Conservation (phyloP, 768 basidiomycete genomes). For the Rhizopogon vinicolor region DNA sequence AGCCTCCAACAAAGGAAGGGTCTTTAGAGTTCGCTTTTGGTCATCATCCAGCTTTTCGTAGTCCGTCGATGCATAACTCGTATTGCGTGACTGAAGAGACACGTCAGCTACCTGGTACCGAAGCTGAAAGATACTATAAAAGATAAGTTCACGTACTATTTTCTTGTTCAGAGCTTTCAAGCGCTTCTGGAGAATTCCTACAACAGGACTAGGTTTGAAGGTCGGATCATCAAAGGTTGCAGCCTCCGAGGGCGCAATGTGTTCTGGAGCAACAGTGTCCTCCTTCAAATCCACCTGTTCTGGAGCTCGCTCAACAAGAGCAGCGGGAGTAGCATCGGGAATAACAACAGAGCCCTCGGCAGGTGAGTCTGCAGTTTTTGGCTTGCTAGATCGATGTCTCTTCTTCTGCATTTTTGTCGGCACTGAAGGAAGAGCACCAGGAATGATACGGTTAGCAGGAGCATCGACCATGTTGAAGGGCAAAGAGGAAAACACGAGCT, state of each 20-base stretch:
- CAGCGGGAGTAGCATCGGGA: constrained; percentile 42
- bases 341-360: constrained; percentile 33
- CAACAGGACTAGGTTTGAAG: constrained; percentile 61
- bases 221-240: constrained; percentile 38
- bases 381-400: constrained; percentile 57
- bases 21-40: constrained; percentile 70
- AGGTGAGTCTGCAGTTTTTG: constrained; percentile 43
- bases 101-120: background rate
- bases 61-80: constrained; percentile 62
- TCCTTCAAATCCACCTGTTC: constrained; percentile 44
- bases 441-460: constrained; percentile 51
- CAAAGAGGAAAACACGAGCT: constrained; percentile 1
- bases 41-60: constrained; percentile 81
- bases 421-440: constrained; percentile 69
- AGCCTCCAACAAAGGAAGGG: constrained; percentile 72
- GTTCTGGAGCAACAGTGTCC: constrained; percentile 41
- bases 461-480: constrained; percentile 30
- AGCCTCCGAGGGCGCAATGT: constrained; percentile 36
- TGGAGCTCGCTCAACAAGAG: constrained; percentile 47
- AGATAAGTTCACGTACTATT: constrained; percentile 50
- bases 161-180: constrained; percentile 78
- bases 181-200: constrained; percentile 77
- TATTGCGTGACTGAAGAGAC: constrained; percentile 58
- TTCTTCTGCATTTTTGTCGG: constrained; percentile 59
- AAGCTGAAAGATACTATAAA: background rate